Conservation (phyloP, 352 stramenopile genomes). For the Pythium rhizo-oryzae region DNA sequence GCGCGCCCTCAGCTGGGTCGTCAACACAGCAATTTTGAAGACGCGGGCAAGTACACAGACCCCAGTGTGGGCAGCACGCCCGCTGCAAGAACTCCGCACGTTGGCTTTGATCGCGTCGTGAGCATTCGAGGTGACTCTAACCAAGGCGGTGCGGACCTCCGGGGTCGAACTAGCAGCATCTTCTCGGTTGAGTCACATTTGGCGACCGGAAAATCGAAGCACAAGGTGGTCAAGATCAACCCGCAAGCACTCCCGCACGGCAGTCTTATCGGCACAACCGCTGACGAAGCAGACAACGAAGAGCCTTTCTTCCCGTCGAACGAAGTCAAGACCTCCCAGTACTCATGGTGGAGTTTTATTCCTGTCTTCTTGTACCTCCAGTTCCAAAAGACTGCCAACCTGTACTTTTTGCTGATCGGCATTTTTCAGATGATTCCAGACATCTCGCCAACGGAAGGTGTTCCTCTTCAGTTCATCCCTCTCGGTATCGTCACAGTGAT, state of each 20-base stretch:
- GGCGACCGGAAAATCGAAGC: slow-evolving; percentile 39
- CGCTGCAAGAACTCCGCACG: slow-evolving; percentile 7
- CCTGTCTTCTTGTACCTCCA: slow-evolving; percentile 87
- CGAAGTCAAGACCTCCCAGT: slow-evolving; percentile 86
- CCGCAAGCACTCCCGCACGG: slow-evolving; percentile 16
- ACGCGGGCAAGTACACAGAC: slow-evolving; percentile 24
- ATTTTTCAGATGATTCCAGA: slow-evolving; percentile 88
- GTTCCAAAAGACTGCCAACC: slow-evolving; percentile 88
- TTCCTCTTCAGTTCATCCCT: slow-evolving; percentile 83
- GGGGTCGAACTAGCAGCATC: slow-evolving; percentile 52
- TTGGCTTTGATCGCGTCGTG: slow-evolving; percentile 12
- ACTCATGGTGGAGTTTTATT: slow-evolving; percentile 90
- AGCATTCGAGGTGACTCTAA: slow-evolving; percentile 10
- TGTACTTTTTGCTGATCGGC: slow-evolving; percentile 90
- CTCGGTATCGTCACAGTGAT: slow-evolving; percentile 84
- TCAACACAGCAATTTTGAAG: slow-evolving; percentile 34
- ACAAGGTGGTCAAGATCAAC: slow-evolving; percentile 80
- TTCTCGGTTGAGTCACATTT: slow-evolving; percentile 58
- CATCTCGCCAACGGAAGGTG: slow-evolving; percentile 79
- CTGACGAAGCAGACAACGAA: slow-evolving; percentile 20
- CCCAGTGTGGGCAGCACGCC: background rate
- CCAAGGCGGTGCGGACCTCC: slow-evolving; percentile 1
- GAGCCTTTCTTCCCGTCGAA: slow-evolving; percentile 69
- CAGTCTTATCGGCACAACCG: background rate
- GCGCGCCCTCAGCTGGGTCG: slow-evolving; percentile 10